These are phyloP conservation scores for Sarocladium kiliense DNA, from an alignment of 2,329 filamentous ascomycete species.

Conservation along the genomic window DNA sequence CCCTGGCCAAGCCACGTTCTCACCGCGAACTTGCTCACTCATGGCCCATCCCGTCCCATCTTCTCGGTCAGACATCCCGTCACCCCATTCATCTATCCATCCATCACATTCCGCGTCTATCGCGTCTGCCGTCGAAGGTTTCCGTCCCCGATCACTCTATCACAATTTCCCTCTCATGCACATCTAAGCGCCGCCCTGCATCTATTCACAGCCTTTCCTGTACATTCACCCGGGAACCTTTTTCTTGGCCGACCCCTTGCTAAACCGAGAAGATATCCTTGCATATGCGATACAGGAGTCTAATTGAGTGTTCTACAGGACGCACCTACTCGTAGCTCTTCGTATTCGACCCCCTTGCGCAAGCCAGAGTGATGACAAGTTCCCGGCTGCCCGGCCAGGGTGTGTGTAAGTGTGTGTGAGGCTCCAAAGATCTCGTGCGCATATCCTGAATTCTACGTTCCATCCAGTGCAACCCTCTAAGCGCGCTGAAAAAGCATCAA, in stretches of 20 bases:
- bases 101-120: neutral
- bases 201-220: too few species aligned
- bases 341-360: too few species aligned
- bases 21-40: neutral
- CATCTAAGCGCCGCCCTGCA: neutral
- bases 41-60: neutral
- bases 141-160: neutral
- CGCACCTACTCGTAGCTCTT: too few species aligned
- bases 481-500: neutral
- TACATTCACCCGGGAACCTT: too few species aligned
- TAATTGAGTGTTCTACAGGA: too few species aligned
- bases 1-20: neutral
- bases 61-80: neutral
- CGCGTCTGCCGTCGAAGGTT: neutral
- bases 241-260: neutral
- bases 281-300: neutral
- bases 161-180: neutral
- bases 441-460: neutral
- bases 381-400: too few species aligned
- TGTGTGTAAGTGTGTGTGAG: neutral
- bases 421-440: neutral
- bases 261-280: neutral
- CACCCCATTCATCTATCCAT: neutral
- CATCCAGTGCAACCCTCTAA: constrained; percentile 1
- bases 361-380: neutral